These are phyloP conservation scores for Penicillium sp. DNA, from an alignment of 2,329 filamentous ascomycete genomes.

Conservation along the genomic window DNA sequence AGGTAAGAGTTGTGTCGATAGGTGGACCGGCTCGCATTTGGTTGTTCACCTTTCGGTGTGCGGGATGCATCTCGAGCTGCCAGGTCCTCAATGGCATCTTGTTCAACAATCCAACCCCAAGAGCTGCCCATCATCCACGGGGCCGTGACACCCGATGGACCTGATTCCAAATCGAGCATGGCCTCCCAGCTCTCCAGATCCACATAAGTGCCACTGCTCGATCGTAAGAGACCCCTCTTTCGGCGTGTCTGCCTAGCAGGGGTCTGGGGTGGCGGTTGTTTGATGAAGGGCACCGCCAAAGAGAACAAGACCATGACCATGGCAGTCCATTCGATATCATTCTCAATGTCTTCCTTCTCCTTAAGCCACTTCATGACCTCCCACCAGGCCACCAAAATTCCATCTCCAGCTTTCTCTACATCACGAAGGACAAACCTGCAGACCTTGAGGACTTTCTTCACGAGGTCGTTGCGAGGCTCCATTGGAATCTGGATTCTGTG, in stretches of 20 bases:
- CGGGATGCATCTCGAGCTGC: conserved; percentile 16
- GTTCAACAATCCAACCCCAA: conserved; percentile 69
- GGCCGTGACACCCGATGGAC: conserved; percentile 38
- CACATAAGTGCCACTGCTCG: conserved; percentile 47
- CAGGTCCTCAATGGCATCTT: conserved; percentile 40
- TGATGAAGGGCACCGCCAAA: conserved; percentile 59
- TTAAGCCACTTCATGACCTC: conserved; percentile 67
- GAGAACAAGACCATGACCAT: conserved; percentile 60
- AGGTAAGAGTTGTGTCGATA: conserved; percentile 43
- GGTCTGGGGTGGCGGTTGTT: conserved; percentile 29
- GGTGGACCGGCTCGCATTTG: conserved; percentile 23
- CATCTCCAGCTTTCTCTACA: conserved; percentile 53
- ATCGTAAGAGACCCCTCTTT: conserved; percentile 44
- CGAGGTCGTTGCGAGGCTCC: conserved; percentile 60
- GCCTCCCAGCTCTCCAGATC: conserved; percentile 47
- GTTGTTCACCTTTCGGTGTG: conserved; percentile 21
- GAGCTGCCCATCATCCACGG: conserved; percentile 55
- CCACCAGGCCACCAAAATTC: conserved; percentile 66
- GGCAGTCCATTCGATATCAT: conserved; percentile 65
- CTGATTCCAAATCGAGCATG: conserved; percentile 47
- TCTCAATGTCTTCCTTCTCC: conserved; percentile 44
- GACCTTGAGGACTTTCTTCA: conserved; percentile 56
- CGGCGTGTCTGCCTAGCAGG: conserved; percentile 37
- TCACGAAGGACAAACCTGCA: conserved; percentile 62
- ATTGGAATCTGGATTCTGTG: conserved; percentile 67